These are phyloP conservation scores for Trichoderma gracile DNA, from an alignment of 2,329 filamentous ascomycete genomes.

Conservation along the genomic window DNA sequence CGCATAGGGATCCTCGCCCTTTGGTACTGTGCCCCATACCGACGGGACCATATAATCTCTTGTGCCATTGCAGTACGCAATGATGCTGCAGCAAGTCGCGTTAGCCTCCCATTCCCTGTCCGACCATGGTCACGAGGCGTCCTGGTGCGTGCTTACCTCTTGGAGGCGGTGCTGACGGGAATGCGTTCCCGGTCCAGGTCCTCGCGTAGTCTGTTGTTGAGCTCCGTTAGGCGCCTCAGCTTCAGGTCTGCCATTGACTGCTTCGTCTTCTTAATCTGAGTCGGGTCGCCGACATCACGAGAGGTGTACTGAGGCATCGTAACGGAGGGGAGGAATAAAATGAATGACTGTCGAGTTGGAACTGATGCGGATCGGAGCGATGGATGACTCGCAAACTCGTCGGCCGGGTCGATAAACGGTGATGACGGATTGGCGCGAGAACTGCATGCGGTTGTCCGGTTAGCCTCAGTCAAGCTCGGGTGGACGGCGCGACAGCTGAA, in stretches of 20 bases:
- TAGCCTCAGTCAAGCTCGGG: constrained; percentile 3
- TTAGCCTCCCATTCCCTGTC: constrained; percentile 6
- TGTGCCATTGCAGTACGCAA: constrained; percentile 96
- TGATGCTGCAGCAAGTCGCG: constrained; percentile 65
- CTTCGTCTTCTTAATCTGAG: constrained; percentile 85
- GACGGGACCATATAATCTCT: constrained; percentile 99
- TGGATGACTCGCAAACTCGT: constrained; percentile 16
- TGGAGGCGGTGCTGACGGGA: constrained; percentile 89
- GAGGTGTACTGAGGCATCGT: constrained; percentile 68
- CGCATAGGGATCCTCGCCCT: constrained; percentile 96
- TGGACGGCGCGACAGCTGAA: not conserved
- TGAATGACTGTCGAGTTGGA: constrained; percentile 21
- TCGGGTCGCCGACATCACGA: constrained; percentile 66
- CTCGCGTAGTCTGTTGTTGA: constrained; percentile 94
- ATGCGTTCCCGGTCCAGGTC: constrained; percentile 94
- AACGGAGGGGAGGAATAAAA: constrained; percentile 29
- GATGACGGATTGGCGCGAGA: constrained; percentile 20
- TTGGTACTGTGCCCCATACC: constrained; percentile 92
- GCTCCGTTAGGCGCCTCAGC: constrained; percentile 90
- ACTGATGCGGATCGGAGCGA: constrained; percentile 28
- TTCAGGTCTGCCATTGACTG: constrained; percentile 99
- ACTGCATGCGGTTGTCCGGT: constrained; percentile 24
- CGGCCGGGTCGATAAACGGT: constrained; percentile 14
- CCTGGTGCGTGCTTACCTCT: constrained; percentile 61
- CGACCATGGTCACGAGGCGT: not conserved